These are phyloP conservation scores for Rhizopus arrhizus DNA, from an alignment of 371 early-diverging fungal genomes.

Conservation along the genomic window DNA sequence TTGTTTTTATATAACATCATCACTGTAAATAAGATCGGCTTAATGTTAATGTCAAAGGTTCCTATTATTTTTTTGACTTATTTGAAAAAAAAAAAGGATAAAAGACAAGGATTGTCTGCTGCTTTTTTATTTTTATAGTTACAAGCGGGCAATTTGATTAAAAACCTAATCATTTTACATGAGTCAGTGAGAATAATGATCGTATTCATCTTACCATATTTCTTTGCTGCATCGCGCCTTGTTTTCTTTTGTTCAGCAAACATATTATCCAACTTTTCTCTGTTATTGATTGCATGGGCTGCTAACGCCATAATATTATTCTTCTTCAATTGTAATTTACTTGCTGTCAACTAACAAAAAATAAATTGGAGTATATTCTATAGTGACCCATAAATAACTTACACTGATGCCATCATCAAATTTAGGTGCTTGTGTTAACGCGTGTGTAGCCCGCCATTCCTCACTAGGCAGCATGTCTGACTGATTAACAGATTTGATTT, in stretches of 20 bases:
- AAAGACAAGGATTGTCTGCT: no score
- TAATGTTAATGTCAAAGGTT: no score
- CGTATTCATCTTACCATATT: constrained; percentile 60
- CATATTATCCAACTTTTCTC: constrained; percentile 63
- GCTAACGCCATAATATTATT: constrained; percentile 82
- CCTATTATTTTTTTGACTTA: no score
- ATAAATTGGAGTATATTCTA: neutral
- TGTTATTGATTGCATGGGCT: constrained; percentile 70
- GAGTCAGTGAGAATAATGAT: neutral
- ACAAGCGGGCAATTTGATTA: neutral
- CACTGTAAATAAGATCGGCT: no score
- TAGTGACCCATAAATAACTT: constrained; percentile 3
- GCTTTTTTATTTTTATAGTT: no score
- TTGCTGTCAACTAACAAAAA: constrained; percentile 35
- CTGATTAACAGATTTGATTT: constrained; percentile 56
- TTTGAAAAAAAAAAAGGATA: no score
- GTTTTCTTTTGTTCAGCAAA: constrained; percentile 67
- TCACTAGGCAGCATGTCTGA: constrained; percentile 51
- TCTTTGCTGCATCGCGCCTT: constrained; percentile 67
- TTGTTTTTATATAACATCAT: no score
- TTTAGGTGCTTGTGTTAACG: constrained; percentile 26
- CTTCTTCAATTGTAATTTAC: constrained; percentile 64
- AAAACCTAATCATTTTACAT: neutral
- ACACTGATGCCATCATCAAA: constrained; percentile 29
- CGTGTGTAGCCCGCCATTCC: constrained; percentile 42